phyloP scores from a whole-genome alignment of 208 protist genomes.

The Wallacemonas rigidus region DNA sequence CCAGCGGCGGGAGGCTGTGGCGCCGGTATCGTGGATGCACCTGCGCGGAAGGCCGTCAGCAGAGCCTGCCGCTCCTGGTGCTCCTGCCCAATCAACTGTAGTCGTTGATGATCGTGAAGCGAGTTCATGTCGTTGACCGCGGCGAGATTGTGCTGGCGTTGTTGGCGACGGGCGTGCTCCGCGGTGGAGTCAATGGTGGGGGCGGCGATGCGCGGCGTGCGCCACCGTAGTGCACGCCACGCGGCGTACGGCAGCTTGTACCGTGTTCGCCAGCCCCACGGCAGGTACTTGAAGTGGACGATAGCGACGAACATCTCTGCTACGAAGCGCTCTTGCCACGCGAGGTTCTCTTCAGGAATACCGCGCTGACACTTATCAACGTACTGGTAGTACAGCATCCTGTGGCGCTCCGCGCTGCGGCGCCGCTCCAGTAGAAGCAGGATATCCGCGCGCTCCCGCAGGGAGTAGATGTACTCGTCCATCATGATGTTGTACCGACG shows the following conservation, averaged over 20 bases:
- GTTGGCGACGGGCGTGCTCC: constrained; percentile 2
- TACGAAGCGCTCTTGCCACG: constrained; percentile 24
- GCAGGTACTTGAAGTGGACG: constrained; percentile 13
- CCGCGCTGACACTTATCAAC: not conserved
- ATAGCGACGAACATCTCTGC: constrained; percentile 20
- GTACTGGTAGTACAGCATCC: constrained; percentile 10
- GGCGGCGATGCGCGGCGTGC: constrained; percentile 11
- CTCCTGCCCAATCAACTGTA: constrained; percentile 22
- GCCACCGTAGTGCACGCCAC: constrained; percentile 15
- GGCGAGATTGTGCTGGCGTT: not conserved
- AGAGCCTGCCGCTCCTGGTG: constrained; percentile 8
- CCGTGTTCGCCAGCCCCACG: constrained; percentile 8
- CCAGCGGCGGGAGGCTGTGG: not conserved
- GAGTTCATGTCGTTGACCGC: constrained; percentile 1
- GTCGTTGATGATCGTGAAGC: constrained; percentile 9
- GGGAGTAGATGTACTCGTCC: constrained; percentile 39
- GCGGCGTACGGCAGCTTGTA: constrained; percentile 18
- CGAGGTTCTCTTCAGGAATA: constrained; percentile 23
- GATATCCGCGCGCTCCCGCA: constrained; percentile 15
- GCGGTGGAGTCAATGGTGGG: not conserved
- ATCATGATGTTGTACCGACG: constrained; percentile 33
- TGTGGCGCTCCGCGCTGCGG: constrained; percentile 27
- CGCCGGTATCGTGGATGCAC: not conserved
- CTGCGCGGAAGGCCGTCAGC: not conserved
- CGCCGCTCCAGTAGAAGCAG: constrained; percentile 26